Evolutionary conservation across 148 eudicot species (phyloP).

Genomic region (Fallopia convolvulus): DNA sequence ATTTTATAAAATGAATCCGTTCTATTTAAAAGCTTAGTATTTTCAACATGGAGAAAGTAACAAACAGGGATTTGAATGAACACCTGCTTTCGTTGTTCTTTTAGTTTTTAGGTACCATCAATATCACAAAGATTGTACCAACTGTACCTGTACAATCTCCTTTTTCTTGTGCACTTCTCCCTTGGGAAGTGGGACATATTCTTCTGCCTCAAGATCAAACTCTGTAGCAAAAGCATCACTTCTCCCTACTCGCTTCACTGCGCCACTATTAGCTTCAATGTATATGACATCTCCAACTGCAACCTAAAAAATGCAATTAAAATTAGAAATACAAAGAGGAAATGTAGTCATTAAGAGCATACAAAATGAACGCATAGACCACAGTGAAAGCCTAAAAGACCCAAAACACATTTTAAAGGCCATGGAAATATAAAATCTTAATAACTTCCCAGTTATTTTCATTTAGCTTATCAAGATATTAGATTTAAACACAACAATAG

Average conservation of each 20-base stretch:
- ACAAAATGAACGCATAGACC: not conserved
- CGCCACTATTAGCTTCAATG: slow-evolving; percentile 97
- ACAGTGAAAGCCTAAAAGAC: not conserved
- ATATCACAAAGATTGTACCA: not conserved
- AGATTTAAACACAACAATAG: not conserved
- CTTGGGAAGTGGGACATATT: slow-evolving; percentile 97
- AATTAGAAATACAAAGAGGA: not conserved
- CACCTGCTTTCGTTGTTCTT: not conserved
- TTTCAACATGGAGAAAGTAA: not conserved
- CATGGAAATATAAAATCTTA: not conserved
- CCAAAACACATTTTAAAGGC: not conserved
- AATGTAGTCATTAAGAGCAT: not conserved
- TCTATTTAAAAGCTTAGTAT: not conserved
- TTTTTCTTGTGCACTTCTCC: slow-evolving; percentile 99
- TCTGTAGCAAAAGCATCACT: slow-evolving; percentile 99
- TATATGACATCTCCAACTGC: slow-evolving; percentile 97
- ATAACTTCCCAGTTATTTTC: not conserved
- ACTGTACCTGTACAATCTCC: slow-evolving; percentile 92
- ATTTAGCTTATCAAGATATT: not conserved
- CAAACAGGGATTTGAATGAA: not conserved
- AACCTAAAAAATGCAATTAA: slow-evolving; percentile 38
- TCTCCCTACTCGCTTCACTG: slow-evolving; percentile 95
- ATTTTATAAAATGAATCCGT: not conserved
- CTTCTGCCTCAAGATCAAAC: slow-evolving; percentile 98
- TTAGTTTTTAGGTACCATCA: not conserved